Percentiles rank a stretch among this genome's conserved stretches.
Evolutionary conservation across 768 basidiomycete genomes (phyloP).

Genomic region (Mycena galericulata): DNA sequence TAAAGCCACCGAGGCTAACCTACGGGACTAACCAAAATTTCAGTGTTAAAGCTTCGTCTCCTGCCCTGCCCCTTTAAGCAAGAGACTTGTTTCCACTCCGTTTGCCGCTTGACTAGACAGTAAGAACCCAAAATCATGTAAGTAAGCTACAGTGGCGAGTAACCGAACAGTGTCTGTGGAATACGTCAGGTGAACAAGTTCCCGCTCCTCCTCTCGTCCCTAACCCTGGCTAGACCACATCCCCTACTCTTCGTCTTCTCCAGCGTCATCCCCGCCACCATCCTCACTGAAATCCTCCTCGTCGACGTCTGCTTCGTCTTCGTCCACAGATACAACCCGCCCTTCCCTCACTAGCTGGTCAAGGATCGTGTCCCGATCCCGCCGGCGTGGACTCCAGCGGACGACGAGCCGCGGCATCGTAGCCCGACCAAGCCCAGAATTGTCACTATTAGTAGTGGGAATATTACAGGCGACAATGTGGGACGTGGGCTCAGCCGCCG

Average conservation of each 20-base stretch:
- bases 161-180: conserved; percentile 6
- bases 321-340: conserved; percentile 14
- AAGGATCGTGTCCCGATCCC: conserved; percentile 49
- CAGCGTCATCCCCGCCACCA: background rate
- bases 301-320: conserved; percentile 15
- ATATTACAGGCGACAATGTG: conserved; percentile 25
- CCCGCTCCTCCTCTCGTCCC: background rate
- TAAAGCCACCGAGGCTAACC: no score
- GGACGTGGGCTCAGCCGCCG: background rate
- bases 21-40: no score
- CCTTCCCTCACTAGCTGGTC: conserved; percentile 54
- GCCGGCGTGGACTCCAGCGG: conserved; percentile 12
- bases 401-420: conserved; percentile 28
- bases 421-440: conserved; percentile 49
- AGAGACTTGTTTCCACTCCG: background rate
- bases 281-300: conserved; percentile 14
- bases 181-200: background rate
- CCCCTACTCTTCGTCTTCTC: conserved; percentile 1
- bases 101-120: background rate
- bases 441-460: conserved; percentile 24
- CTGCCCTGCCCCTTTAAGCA: background rate
- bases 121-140: conserved; percentile 10
- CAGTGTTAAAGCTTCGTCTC: no score
- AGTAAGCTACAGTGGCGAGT: conserved; percentile 4
- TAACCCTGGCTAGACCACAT: no score